Percentiles rank a stretch among this genome's conserved stretches.
These are phyloP conservation scores for Anacardium occidentale DNA, from an alignment of 345 rosid genomes.

Conservation along the genomic window DNA sequence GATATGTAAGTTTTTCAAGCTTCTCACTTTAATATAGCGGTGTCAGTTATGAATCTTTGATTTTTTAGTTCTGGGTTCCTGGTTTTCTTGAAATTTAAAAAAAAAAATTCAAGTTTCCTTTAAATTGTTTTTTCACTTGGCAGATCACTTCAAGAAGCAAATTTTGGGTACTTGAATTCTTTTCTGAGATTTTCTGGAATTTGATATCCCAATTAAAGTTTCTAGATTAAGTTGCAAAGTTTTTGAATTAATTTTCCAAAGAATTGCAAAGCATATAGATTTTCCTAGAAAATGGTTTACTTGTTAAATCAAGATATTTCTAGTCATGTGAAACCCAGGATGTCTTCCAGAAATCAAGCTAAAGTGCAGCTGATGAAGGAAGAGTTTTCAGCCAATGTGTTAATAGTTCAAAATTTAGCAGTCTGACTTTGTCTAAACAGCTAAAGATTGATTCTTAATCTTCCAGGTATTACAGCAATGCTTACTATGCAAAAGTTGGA, in stretches of 20 bases:
- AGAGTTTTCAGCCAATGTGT: neutral
- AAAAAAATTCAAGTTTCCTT: neutral
- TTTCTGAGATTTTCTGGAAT: neutral
- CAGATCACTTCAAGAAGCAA: neutral
- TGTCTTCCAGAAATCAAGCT: conserved; percentile 5
- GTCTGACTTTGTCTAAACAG: neutral
- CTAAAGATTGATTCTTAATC: neutral
- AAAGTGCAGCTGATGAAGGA: neutral
- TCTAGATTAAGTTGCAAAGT: no score
- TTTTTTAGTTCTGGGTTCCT: neutral
- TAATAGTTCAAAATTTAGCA: neutral
- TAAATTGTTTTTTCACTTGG: neutral
- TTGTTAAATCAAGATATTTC: conserved; percentile 4
- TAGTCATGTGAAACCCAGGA: neutral
- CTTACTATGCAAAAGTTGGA: conserved; percentile 89
- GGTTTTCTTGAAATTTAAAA: neutral
- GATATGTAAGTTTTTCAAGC: conserved; percentile 57
- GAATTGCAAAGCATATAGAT: conserved; percentile 1
- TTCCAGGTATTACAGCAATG: conserved; percentile 76
- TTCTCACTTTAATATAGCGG: neutral
- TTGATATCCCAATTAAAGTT: no score
- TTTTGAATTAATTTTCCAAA: no score
- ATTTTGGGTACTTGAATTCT: neutral
- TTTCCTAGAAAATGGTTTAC: neutral
- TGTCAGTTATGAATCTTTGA: neutral